Conservation (phyloP, 2,329 filamentous ascomycete genomes). For the Raffaelea deltoideospora region DNA sequence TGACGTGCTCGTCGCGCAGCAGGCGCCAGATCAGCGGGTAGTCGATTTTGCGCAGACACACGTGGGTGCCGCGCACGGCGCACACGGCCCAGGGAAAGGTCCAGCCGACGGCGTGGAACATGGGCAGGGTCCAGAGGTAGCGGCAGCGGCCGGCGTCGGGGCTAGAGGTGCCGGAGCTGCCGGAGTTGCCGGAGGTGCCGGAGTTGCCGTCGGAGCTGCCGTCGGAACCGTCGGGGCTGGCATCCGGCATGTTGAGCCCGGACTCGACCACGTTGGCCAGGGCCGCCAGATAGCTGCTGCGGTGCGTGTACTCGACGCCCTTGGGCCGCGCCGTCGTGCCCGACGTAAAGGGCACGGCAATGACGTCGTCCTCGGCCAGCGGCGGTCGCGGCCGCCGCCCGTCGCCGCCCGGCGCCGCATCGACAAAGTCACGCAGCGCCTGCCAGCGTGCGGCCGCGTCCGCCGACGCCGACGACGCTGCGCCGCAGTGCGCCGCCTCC, state of each 20-base stretch:
- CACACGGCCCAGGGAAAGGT: slow-evolving; percentile 84
- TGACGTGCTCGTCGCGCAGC: slow-evolving; percentile 73
- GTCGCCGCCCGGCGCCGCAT: slow-evolving; percentile 2
- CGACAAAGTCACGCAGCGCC: slow-evolving; percentile 50
- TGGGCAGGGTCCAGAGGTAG: slow-evolving; percentile 84
- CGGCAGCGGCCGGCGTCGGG: slow-evolving; percentile 47
- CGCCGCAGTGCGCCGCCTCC: slow-evolving; percentile 37
- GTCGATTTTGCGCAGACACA: slow-evolving; percentile 88
- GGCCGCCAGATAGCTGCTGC: slow-evolving; percentile 72
- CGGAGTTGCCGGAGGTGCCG: not conserved
- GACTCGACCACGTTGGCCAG: slow-evolving; percentile 81
- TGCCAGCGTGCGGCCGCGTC: slow-evolving; percentile 53
- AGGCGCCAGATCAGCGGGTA: slow-evolving; percentile 86
- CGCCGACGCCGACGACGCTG: slow-evolving; percentile 15
- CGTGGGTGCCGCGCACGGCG: slow-evolving; percentile 83
- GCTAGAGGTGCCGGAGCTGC: slow-evolving; percentile 18
- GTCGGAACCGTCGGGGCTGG: too few relatives aligned
- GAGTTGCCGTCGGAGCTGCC: too few relatives aligned
- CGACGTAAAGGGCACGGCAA: slow-evolving; percentile 86
- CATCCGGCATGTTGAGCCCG: slow-evolving; percentile 45
- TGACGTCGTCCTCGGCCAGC: slow-evolving; percentile 60
- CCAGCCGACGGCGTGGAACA: slow-evolving; percentile 69
- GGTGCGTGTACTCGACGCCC: slow-evolving; percentile 82
- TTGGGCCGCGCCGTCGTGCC: slow-evolving; percentile 87
- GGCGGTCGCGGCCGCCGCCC: too few relatives aligned